These are phyloP conservation scores for Claviceps arundinis DNA, from an alignment of 2,329 filamentous ascomycete species.

Conservation along the genomic window DNA sequence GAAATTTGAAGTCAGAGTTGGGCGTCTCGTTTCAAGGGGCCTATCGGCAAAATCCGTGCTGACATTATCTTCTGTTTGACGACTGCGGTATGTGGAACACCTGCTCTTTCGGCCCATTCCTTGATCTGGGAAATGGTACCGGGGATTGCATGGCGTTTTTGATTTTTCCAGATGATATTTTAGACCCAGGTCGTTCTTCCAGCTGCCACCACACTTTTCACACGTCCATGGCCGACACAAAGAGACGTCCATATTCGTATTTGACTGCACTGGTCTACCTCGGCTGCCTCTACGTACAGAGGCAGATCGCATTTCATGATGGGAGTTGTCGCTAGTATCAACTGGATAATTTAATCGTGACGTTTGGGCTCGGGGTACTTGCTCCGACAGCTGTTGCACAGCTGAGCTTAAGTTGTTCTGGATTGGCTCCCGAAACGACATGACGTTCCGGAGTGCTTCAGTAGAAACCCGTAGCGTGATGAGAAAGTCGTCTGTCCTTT, in stretches of 20 bases:
- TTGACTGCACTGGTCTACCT: conserved; percentile 4
- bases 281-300: conserved; percentile 2
- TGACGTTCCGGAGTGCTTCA: background rate
- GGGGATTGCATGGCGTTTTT: conserved; percentile 38
- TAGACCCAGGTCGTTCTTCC: conserved; percentile 45
- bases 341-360: background rate
- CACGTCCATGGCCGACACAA: conserved; percentile 28
- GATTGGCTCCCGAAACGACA: background rate
- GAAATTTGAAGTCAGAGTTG: too few species aligned
- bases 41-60: background rate
- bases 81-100: conserved; percentile 3
- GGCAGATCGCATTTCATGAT: background rate
- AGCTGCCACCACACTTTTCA: conserved; percentile 37
- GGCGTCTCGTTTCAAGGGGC: background rate
- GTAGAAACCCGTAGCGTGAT: conserved; percentile 2
- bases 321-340: background rate
- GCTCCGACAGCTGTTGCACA: background rate
- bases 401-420: background rate
- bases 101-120: conserved; percentile 9
- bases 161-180: conserved; percentile 47
- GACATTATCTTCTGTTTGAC: background rate
- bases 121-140: conserved; percentile 10
- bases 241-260: conserved; percentile 7
- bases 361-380: background rate
- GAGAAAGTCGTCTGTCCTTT: background rate